A percentile compares a stretch with the other conserved stretches of the same genome.
Evolutionary conservation across 2,329 filamentous ascomycete genomes (phyloP).

Genomic region (Nemania abortiva): DNA sequence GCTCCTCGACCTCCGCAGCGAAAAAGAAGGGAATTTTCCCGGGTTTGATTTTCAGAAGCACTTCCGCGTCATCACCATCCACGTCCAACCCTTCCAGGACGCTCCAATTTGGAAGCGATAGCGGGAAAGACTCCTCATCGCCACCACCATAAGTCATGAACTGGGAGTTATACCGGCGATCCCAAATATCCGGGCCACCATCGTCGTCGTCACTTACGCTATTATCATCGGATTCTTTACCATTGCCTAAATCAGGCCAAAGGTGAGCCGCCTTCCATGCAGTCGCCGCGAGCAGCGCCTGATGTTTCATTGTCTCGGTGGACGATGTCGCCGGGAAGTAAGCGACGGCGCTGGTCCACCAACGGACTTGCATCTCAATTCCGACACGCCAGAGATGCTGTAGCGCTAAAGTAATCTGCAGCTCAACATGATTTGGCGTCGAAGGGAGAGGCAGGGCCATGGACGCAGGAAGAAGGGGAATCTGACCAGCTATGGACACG

Average conservation of each 20-base stretch:
- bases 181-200: conserved; percentile 74
- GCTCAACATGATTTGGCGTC: conserved; percentile 56
- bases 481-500: conserved; percentile 87
- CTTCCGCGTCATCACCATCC: conserved; percentile 51
- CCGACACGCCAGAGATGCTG: conserved; percentile 93
- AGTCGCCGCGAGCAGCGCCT: conserved; percentile 58
- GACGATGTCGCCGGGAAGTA: conserved; percentile 68
- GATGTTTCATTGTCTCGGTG: conserved; percentile 43
- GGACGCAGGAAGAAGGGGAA: conserved; percentile 83
- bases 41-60: conserved; percentile 43
- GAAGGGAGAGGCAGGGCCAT: conserved; percentile 71
- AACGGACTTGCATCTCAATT: conserved; percentile 74
- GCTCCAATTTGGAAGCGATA: conserved; percentile 64
- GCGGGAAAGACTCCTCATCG: conserved; percentile 45
- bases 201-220: conserved; percentile 63
- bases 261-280: conserved; percentile 64
- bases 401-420: conserved; percentile 78
- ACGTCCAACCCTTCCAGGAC: conserved; percentile 56
- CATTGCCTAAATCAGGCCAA: conserved; percentile 36
- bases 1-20: conserved; percentile 77
- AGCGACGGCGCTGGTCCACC: conserved; percentile 81
- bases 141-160: conserved; percentile 58
- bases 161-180: conserved; percentile 68
- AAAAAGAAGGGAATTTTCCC: conserved; percentile 73
- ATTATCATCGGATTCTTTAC: conserved; percentile 39